Percentiles rank a stretch among this genome's conserved stretches.
phyloP scores from a whole-genome alignment of 1,284 basidiomycete genomes.

The Cutaneotrichosporon cavernicola region DNA sequence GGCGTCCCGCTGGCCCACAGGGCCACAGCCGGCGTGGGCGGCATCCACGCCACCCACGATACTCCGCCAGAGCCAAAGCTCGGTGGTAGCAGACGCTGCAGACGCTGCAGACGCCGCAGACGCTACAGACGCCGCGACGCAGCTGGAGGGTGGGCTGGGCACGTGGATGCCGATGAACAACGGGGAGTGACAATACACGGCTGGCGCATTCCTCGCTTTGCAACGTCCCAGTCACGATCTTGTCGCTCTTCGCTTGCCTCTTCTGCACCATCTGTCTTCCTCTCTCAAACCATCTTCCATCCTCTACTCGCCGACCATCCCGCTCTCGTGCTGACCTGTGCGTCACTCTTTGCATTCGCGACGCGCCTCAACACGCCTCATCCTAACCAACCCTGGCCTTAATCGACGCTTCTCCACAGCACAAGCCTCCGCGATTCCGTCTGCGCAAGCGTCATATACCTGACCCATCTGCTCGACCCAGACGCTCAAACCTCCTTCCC shows the following conservation, averaged over 20 bases:
- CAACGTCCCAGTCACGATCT: neutral
- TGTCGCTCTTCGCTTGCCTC: neutral
- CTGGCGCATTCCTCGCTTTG: conserved; percentile 2
- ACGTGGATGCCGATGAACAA: neutral
- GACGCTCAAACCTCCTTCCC: neutral
- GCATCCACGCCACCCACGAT: too few species aligned
- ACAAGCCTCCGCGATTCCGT: neutral
- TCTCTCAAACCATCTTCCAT: neutral
- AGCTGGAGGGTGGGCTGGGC: neutral
- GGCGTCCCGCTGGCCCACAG: neutral
- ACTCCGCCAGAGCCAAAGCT: neutral
- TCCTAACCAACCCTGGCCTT: neutral
- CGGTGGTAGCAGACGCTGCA: neutral
- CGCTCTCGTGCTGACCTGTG: neutral
- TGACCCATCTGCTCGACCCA: neutral
- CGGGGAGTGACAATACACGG: neutral
- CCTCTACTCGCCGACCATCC: neutral
- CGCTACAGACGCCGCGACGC: too few species aligned
- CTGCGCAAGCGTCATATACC: neutral
- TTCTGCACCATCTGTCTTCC: neutral
- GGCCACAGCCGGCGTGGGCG: neutral
- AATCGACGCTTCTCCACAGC: neutral
- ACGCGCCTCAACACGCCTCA: neutral
- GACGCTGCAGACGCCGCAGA: too few species aligned
- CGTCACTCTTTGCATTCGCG: neutral